A percentile compares a stretch with the other conserved stretches of the same genome.
These are phyloP conservation scores for Hypoxylon sp. DNA, from an alignment of 2,329 filamentous ascomycete genomes.

Conservation along the genomic window DNA sequence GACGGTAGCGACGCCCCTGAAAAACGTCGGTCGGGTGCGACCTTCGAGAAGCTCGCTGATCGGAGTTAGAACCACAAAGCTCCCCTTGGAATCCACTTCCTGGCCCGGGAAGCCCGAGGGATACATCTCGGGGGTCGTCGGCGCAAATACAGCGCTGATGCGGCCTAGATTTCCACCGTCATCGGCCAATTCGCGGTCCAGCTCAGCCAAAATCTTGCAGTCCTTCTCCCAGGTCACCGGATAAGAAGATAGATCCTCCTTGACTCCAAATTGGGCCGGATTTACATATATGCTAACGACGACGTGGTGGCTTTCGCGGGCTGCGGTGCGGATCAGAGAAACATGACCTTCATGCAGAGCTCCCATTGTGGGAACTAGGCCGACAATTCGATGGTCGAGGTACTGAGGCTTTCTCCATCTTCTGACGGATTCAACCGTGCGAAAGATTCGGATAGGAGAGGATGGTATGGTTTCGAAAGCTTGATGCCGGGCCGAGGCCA, in stretches of 20 bases:
- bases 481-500: constrained; percentile 43
- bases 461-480: constrained; percentile 64
- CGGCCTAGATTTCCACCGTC: constrained; percentile 72
- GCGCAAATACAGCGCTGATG: constrained; percentile 87
- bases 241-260: constrained; percentile 90
- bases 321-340: constrained; percentile 85
- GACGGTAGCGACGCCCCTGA: constrained; percentile 94
- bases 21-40: constrained; percentile 89
- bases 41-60: constrained; percentile 87
- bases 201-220: constrained; percentile 71
- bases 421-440: constrained; percentile 79
- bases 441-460: constrained; percentile 77
- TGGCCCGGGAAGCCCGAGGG: constrained; percentile 81
- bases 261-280: constrained; percentile 92
- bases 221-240: constrained; percentile 91
- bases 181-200: constrained; percentile 80
- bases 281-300: constrained; percentile 96
- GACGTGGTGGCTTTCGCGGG: constrained; percentile 85
- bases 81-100: constrained; percentile 81
- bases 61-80: constrained; percentile 92
- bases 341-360: constrained; percentile 94
- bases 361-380: constrained; percentile 96
- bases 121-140: constrained; percentile 87
- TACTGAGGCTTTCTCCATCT: constrained; percentile 76
- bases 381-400: constrained; percentile 77